A percentile compares a stretch with the other conserved stretches of the same genome.
Evolutionary conservation across 2,329 filamentous ascomycete species (phyloP).

Genomic region (Colletotrichum trifolii): DNA sequence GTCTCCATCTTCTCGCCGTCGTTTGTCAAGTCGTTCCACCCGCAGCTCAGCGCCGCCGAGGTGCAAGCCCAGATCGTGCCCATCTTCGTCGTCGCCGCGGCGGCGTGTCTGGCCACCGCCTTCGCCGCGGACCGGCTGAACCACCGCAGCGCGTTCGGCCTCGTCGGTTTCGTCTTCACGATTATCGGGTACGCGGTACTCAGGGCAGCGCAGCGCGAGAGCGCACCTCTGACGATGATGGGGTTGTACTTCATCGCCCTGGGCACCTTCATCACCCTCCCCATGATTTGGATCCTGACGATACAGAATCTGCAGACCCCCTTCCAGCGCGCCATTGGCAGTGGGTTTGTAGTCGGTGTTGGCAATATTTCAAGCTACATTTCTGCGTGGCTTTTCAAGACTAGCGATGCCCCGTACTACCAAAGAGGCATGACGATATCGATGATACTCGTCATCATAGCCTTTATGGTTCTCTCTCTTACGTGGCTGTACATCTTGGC

Average conservation of each 20-base stretch:
- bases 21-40: constrained; percentile 37
- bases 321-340: constrained; percentile 40
- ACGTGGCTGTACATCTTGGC: constrained; percentile 30
- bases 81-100: constrained; percentile 36
- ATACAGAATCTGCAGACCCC: constrained; percentile 36
- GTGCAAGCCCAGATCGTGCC: constrained; percentile 37
- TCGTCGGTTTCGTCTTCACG: constrained; percentile 31
- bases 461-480: constrained; percentile 8
- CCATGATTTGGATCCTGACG: constrained; percentile 37
- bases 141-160: constrained; percentile 36
- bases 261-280: constrained; percentile 36
- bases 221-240: constrained; percentile 32
- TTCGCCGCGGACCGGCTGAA: constrained; percentile 34
- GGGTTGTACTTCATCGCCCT: constrained; percentile 37
- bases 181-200: constrained; percentile 35
- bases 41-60: constrained; percentile 23
- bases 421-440: constrained; percentile 33
- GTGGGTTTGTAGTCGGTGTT: constrained; percentile 53
- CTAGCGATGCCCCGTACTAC: constrained; percentile 36
- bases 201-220: background rate
- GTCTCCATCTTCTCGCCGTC: constrained; percentile 38
- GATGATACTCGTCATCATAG: constrained; percentile 29
- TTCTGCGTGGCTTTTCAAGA: constrained; percentile 39
- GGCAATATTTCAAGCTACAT: constrained; percentile 45
- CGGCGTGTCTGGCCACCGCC: constrained; percentile 30